Evolutionary conservation across 805 yeast species (phyloP).

Genomic region (Blastobotrys chiropterorum): DNA sequence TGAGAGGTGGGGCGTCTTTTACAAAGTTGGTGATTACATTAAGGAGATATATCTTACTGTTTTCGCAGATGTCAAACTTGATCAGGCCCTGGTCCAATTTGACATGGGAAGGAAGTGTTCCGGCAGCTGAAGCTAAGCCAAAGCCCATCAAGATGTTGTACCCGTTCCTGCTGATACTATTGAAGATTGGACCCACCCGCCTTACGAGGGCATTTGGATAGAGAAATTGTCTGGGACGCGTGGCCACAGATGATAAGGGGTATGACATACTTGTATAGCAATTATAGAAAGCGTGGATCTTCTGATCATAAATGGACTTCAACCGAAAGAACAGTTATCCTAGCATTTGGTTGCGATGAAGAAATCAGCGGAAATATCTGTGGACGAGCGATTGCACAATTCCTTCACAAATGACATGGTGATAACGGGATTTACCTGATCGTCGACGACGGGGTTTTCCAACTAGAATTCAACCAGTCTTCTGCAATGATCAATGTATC

Average conservation of each 20-base stretch:
- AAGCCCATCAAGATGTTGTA: conserved; percentile 65
- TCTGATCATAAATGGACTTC: conserved; percentile 42
- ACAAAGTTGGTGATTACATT: conserved; percentile 44
- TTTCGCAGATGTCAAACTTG: conserved; percentile 41
- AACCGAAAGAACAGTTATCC: conserved; percentile 53
- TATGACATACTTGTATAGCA: conserved; percentile 51
- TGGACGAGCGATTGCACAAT: conserved; percentile 32
- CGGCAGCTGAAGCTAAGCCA: conserved; percentile 41
- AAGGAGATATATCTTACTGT: conserved; percentile 46
- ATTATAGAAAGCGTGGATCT: conserved; percentile 57
- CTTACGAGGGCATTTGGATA: conserved; percentile 55
- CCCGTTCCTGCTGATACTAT: conserved; percentile 52
- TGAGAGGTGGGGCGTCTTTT: conserved; percentile 41
- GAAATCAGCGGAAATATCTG: conserved; percentile 48
- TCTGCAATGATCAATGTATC: conserved; percentile 52
- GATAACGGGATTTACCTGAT: conserved; percentile 51
- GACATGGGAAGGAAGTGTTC: conserved; percentile 16
- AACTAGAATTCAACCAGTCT: conserved; percentile 38
- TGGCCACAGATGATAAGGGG: conserved; percentile 63
- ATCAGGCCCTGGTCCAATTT: conserved; percentile 30
- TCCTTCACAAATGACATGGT: conserved; percentile 52
- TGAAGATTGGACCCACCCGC: conserved; percentile 52
- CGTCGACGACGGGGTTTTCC: conserved; percentile 60
- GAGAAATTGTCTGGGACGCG: conserved; percentile 55
- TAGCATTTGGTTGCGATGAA: conserved; percentile 71